A percentile compares a stretch with the other conserved stretches of the same genome.
Conservation (phyloP, 106 monocot genomes). For the Cymbidium sinense region DNA sequence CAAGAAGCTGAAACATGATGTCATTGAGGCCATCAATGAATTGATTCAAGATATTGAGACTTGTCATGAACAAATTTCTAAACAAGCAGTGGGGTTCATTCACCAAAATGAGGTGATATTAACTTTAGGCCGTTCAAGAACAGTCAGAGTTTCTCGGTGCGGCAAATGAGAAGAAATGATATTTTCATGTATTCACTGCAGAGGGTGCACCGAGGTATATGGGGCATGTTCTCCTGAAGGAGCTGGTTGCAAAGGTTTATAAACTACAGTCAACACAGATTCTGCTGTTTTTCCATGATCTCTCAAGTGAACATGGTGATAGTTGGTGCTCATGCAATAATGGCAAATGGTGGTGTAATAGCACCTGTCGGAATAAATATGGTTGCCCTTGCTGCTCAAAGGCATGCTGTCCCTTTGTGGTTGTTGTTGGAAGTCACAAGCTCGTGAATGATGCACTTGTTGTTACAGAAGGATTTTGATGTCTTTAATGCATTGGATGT, state of each 20-base stretch:
- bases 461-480: too few species aligned
- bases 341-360: conserved; percentile 96
- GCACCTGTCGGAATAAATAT: conserved; percentile 93
- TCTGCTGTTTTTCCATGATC: conserved; percentile 99
- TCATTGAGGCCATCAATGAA: conserved; percentile 91
- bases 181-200: conserved; percentile 88
- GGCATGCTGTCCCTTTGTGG: conserved; percentile 99
- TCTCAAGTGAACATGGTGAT: conserved; percentile 99
- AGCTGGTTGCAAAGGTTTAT: conserved; percentile 79
- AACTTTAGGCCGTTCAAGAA: conserved; percentile 90
- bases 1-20: conserved; percentile 82
- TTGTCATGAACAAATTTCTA: conserved; percentile 90
- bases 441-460: too few species aligned
- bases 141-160: conserved; percentile 96
- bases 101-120: conserved; percentile 99
- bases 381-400: conserved; percentile 96
- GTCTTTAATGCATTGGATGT: too few species aligned
- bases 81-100: conserved; percentile 96
- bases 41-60: conserved; percentile 84
- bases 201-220: conserved; percentile 99
- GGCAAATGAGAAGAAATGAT: conserved; percentile 89
- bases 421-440: conserved; percentile 97
- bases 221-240: conserved; percentile 95
- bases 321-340: conserved; percentile 98
- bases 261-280: conserved; percentile 92